A percentile compares a stretch with the other conserved stretches of the same genome.
Conservation (phyloP, 192 early-diverging fungal genomes). For the Mortierella alpina region DNA sequence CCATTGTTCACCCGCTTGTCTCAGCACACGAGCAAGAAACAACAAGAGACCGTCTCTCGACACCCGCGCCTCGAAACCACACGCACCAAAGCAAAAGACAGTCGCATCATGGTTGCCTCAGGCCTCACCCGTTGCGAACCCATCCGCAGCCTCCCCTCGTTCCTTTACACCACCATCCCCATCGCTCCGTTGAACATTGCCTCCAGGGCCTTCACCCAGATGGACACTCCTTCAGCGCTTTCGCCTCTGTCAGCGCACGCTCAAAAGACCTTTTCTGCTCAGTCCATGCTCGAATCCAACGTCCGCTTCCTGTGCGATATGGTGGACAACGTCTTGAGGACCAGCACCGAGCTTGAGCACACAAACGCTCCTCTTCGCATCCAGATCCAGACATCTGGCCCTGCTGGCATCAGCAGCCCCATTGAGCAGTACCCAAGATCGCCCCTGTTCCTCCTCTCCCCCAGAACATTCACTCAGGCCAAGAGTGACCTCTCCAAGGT, state of each 20-base stretch:
- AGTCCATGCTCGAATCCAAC: slow-evolving; percentile 25
- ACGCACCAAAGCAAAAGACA: too few species aligned
- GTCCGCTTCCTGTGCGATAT: slow-evolving; percentile 37
- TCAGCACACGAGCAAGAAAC: too few species aligned
- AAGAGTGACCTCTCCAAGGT: slow-evolving; percentile 21
- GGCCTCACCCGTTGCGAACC: too few species aligned
- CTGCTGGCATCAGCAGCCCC: neutral
- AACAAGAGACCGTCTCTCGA: too few species aligned
- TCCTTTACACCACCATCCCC: neutral
- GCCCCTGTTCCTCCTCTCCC: slow-evolving; percentile 10
- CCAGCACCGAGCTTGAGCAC: neutral
- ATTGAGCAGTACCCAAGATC: neutral
- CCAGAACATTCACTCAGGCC: slow-evolving; percentile 10
- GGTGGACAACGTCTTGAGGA: slow-evolving; percentile 32
- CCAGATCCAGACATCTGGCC: neutral
- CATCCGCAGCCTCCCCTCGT: neutral
- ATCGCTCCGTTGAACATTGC: slow-evolving; percentile 36
- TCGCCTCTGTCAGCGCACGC: neutral
- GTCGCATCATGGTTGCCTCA: too few species aligned
- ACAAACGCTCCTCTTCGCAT: neutral
- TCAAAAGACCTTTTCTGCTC: neutral
- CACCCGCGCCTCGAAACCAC: too few species aligned
- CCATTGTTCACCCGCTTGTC: too few species aligned
- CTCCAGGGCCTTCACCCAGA: neutral
- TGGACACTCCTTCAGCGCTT: neutral